These are phyloP conservation scores for Serendipita sp. DNA, from an alignment of 768 basidiomycete species.

Conservation along the genomic window DNA sequence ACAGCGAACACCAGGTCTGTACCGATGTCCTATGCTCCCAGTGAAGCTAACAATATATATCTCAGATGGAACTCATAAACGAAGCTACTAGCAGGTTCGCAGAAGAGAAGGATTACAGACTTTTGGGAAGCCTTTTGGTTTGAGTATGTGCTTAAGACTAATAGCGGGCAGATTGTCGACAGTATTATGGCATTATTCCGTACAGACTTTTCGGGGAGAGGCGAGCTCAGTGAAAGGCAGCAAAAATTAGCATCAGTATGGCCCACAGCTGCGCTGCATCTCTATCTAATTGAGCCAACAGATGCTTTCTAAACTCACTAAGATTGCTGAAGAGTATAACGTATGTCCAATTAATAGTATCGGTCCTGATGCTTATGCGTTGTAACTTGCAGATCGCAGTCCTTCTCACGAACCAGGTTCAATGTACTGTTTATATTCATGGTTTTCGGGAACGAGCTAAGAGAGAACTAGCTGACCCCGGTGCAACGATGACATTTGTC, in stretches of 20 bases:
- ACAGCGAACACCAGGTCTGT: conserved; percentile 76
- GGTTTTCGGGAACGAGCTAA: not conserved
- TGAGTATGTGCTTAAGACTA: not conserved
- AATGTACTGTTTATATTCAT: conserved; percentile 32
- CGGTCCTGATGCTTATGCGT: not conserved
- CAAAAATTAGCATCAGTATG: conserved; percentile 84
- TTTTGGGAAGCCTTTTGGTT: conserved; percentile 10
- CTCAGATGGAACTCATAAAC: conserved; percentile 74
- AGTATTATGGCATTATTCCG: conserved; percentile 96
- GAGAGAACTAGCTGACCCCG: conserved; percentile 58
- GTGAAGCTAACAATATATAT: not conserved
- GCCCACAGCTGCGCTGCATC: not conserved
- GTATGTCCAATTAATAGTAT: conserved; percentile 22
- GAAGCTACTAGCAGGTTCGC: conserved; percentile 78
- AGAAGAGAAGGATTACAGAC: conserved; percentile 65
- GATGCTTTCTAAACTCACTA: conserved; percentile 85
- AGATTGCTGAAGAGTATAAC: conserved; percentile 85
- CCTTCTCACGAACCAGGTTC: conserved; percentile 84
- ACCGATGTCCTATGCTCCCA: not conserved
- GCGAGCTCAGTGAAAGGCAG: conserved; percentile 84
- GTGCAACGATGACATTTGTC: conserved; percentile 88
- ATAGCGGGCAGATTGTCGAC: conserved; percentile 62
- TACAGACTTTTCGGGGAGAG: conserved; percentile 84
- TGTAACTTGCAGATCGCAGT: conserved; percentile 41
- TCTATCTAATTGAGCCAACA: conserved; percentile 17